Evolutionary conservation across 371 early-diverging fungal genomes (phyloP), one percentile per base, ranked within the genome.

Genomic region (Parasitella parasitica): DNA sequence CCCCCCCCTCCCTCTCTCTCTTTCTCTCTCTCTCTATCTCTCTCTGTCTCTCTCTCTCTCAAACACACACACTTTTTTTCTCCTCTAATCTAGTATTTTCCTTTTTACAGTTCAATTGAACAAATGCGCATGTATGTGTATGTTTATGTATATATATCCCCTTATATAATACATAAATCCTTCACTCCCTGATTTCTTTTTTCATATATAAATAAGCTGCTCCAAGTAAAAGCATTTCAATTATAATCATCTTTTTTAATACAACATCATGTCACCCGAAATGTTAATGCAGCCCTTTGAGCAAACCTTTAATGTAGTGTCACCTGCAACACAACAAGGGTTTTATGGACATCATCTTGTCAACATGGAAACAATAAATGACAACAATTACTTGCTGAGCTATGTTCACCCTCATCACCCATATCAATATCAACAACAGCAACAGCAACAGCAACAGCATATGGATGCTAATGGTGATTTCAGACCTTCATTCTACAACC

Each of bases 241-340:
- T 24, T 9, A 34, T 49, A 38, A 15, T 38, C 18, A 15, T 24
- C 22, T 54, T 37, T 48, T 32, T 35, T 48, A 15, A 30, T 37
- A 34, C 39, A 26, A 24, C 41, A 35, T 50, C 24, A 68, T 66
- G 62, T 58, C 70, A 54, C 59, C 66, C 37, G 66, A 70, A 61
- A 70, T 70, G 70, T 58, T 67, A 67, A 62, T 70, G 66, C 70
- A 70, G 24, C 70, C 70, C 13, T 70, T 70, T 51, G 70, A 70
- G 38, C 70, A 70, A 59, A 59, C 66, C 26, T 66, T 70, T 27
- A 66, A 49, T 16, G 34, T 55, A 34, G 34, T 36, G 27, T 43
- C 43, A 22, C 58, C 61, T 22, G 56, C 55, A n/a, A 41, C 57
- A 15, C 20, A 30, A 27, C 41, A 54, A 16, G 58, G 49, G 16